Percentiles rank a stretch among this genome's conserved stretches.
Conservation (phyloP, 2,329 filamentous ascomycete genomes). For the Fusarium robinianum region DNA sequence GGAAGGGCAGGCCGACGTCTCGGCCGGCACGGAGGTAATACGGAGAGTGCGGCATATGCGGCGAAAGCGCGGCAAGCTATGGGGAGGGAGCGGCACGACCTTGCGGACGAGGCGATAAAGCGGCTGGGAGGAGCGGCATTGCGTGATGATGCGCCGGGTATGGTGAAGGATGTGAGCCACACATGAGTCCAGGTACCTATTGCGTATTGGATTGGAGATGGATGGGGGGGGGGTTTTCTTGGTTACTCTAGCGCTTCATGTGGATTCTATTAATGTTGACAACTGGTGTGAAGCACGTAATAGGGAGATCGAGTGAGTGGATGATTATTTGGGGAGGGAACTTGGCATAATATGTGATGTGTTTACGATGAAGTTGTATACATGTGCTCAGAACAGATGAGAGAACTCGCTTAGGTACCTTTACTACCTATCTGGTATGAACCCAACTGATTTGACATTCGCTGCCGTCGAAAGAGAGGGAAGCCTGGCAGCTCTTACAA, state of each 20-base stretch:
- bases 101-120: constrained; percentile 24
- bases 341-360: no score
- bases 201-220: constrained; percentile 7
- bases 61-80: constrained; percentile 34
- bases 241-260: no score
- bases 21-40: constrained; percentile 27
- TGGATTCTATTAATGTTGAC: not conserved
- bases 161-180: constrained; percentile 21
- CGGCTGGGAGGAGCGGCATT: constrained; percentile 27
- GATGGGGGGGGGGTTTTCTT: constrained; percentile 13
- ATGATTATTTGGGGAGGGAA: no score
- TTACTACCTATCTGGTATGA: no score
- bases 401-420: no score
- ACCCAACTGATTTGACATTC: no score
- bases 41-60: constrained; percentile 35
- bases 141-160: constrained; percentile 31
- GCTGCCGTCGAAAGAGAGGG: no score
- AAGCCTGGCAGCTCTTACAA: not conserved
- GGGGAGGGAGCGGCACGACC: no score
- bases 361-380: no score
- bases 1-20: constrained; percentile 23
- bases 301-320: no score
- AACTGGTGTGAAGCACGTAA: not conserved
- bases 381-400: no score
- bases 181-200: constrained; percentile 15